Evolutionary conservation across 2,329 filamentous ascomycete species (phyloP).

Genomic region (Blastomyces parvus): DNA sequence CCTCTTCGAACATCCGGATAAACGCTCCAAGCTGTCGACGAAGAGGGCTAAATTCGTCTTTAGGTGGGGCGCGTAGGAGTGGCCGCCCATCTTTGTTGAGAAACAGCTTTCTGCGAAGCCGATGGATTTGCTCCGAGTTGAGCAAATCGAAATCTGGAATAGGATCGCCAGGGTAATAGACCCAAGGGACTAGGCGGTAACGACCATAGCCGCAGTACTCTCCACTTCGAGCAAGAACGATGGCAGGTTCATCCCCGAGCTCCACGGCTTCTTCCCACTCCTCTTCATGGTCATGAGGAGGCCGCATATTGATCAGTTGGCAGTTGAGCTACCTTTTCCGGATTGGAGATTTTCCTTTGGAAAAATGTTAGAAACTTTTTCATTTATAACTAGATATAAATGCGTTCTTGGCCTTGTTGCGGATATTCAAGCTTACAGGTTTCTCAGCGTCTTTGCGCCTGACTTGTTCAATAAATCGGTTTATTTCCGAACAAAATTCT

Average conservation of each 20-base stretch:
- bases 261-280: constrained; percentile 3
- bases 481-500: background rate
- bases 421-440: background rate
- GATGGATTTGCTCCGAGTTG: constrained; percentile 4
- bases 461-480: background rate
- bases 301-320: background rate
- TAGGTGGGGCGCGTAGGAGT: background rate
- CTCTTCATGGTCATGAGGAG: background rate
- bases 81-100: background rate
- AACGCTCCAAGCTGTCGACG: background rate
- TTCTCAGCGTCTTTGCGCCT: background rate
- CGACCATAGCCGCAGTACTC: constrained; percentile 4
- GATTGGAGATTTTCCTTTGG: background rate
- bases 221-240: background rate
- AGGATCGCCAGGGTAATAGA: constrained; percentile 1
- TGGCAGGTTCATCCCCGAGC: background rate
- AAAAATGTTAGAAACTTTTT: background rate
- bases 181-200: background rate
- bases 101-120: constrained; percentile 7
- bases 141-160: constrained; percentile 7
- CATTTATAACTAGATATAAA: background rate
- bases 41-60: background rate
- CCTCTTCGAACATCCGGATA: background rate
- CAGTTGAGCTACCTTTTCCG: background rate
- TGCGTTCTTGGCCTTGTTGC: background rate